Evolutionary conservation across 768 basidiomycete species (phyloP).

Genomic region (Leccinum rimulosum): DNA sequence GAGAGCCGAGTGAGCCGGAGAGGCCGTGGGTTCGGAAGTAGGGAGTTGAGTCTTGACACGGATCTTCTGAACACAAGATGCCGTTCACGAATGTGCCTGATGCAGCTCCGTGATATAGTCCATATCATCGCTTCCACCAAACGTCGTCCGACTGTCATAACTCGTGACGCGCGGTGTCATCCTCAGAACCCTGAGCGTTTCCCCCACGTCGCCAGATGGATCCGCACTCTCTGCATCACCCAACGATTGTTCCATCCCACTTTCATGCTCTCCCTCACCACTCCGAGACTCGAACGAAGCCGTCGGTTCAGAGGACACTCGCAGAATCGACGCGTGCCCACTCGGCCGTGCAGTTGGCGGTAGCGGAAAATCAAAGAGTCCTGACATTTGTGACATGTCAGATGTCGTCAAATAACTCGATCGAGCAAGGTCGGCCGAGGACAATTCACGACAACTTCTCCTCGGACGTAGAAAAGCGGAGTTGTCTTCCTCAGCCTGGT

Average conservation of each 20-base stretch:
- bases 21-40: background rate
- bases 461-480: conserved; percentile 12
- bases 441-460: conserved; percentile 20
- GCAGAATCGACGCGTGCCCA: conserved; percentile 41
- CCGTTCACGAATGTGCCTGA: conserved; percentile 11
- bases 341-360: conserved; percentile 44
- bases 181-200: conserved; percentile 14
- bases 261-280: background rate
- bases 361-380: conserved; percentile 68
- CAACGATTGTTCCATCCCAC: background rate
- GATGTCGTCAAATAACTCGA: conserved; percentile 67
- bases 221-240: background rate
- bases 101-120: conserved; percentile 19
- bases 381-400: conserved; percentile 60
- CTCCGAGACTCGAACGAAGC: conserved; percentile 1
- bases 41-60: too few relatives aligned
- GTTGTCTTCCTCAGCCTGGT: conserved; percentile 1
- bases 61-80: background rate
- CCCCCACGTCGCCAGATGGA: conserved; percentile 13
- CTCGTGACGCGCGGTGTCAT: conserved; percentile 4
- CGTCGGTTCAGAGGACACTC: conserved; percentile 40
- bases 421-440: conserved; percentile 35
- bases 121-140: conserved; percentile 27
- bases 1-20: background rate
- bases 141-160: conserved; percentile 22